Conservation (phyloP, 768 basidiomycete species). For the Lactarius deliciosus region DNA sequence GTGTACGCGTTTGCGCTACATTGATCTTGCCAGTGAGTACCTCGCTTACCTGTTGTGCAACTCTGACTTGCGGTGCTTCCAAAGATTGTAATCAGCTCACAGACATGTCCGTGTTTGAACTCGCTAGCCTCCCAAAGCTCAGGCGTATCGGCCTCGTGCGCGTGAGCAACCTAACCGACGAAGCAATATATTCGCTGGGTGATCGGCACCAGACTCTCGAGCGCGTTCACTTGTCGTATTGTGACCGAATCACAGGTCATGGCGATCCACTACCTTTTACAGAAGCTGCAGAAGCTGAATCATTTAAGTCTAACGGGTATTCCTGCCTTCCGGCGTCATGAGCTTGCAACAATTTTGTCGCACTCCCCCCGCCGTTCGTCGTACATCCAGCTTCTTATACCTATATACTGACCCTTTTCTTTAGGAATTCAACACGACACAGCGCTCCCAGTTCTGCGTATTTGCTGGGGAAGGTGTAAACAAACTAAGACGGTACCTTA, state of each 20-base stretch:
- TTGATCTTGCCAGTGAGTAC: slow-evolving; percentile 91
- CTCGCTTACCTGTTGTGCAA: slow-evolving; percentile 1
- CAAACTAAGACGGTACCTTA: slow-evolving; percentile 77
- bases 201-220: slow-evolving; percentile 86
- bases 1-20: slow-evolving; percentile 89
- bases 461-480: slow-evolving; percentile 91
- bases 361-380: slow-evolving; percentile 75
- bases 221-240: slow-evolving; percentile 95
- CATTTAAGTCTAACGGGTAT: slow-evolving; percentile 99
- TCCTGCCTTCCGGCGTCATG: slow-evolving; percentile 79
- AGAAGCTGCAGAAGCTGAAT: slow-evolving; percentile 85
- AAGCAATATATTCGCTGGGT: slow-evolving; percentile 85
- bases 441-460: slow-evolving; percentile 91
- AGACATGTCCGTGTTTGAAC: slow-evolving; percentile 91
- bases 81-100: slow-evolving; percentile 84
- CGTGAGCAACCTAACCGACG: slow-evolving; percentile 89
- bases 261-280: slow-evolving; percentile 87
- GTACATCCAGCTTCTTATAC: slow-evolving; percentile 6
- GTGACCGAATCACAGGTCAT: slow-evolving; percentile 91
- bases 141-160: slow-evolving; percentile 94
- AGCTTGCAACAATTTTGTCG: slow-evolving; percentile 90
- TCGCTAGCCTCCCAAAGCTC: slow-evolving; percentile 84
- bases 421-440: slow-evolving; percentile 89
- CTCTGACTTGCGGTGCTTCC: slow-evolving; percentile 23
- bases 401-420: slow-evolving; percentile 11